Percentiles rank a stretch among this genome's conserved stretches.
These are phyloP conservation scores for Penicillium sp. DNA, from an alignment of 2,329 filamentous ascomycete species.

Conservation along the genomic window DNA sequence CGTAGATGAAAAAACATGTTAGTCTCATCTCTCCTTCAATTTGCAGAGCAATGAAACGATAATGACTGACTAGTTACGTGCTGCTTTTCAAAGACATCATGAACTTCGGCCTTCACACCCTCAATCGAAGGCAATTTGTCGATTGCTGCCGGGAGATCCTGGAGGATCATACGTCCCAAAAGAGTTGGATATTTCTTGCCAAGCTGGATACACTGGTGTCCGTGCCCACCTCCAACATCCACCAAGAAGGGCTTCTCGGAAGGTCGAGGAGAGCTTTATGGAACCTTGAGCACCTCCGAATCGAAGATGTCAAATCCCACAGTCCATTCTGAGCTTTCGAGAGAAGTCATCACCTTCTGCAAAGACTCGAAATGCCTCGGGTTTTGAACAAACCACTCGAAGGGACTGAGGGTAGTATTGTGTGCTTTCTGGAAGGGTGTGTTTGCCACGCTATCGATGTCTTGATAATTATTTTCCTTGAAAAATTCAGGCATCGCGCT, in stretches of 20 bases:
- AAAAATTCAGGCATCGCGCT: conserved; percentile 32
- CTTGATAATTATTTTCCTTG: conserved; percentile 31
- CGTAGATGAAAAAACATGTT: conserved; percentile 10
- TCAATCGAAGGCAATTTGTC: conserved; percentile 26
- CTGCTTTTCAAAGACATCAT: conserved; percentile 23
- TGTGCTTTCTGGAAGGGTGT: conserved; percentile 35
- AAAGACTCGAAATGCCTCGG: conserved; percentile 28
- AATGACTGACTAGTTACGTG: conserved; percentile 27
- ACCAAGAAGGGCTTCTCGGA: conserved; percentile 37
- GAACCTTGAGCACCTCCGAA: conserved; percentile 16
- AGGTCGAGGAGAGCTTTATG: conserved; percentile 3
- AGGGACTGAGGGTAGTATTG: conserved; percentile 30
- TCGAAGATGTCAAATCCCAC: conserved; percentile 23
- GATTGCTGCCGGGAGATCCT: conserved; percentile 44
- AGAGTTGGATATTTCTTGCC: conserved; percentile 36
- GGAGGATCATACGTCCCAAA: conserved; percentile 41
- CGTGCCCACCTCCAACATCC: conserved; percentile 46
- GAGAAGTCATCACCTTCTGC: conserved; percentile 28
- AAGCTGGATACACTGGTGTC: conserved; percentile 43
- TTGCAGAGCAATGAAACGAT: neutral
- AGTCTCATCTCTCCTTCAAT: neutral
- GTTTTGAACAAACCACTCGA: conserved; percentile 32
- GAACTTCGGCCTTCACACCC: conserved; percentile 29
- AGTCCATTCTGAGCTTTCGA: conserved; percentile 27
- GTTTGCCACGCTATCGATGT: conserved; percentile 21